Base-by-base conservation (phyloP, 768 basidiomycete genomes). In the Asterophora lycoperdoides region DNA sequence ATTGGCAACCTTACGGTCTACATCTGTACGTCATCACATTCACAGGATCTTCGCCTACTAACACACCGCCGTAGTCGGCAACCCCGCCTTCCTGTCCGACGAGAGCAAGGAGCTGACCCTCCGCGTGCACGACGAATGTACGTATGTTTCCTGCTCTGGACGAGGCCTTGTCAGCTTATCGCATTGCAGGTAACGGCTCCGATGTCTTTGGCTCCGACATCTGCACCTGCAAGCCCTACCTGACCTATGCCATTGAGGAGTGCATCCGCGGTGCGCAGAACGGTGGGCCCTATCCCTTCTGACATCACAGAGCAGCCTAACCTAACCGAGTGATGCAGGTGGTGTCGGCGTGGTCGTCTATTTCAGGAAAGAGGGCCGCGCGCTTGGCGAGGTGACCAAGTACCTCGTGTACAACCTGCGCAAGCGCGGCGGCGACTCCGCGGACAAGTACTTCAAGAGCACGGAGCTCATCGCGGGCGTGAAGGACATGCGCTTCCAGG, bases 321-420 rank as follows among this genome's bases (percentile, higher is more conserved):
- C 6, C 37, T 28, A 11, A 45, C 20, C 11, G n/a, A 33, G 13
- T 34, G 18, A 26, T 18, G 23, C 41, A 60, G 91, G 90, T 3
- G 95, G 95, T 19, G 91, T 96, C 19, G 95, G 95, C 15, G 78
- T 93, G 20, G 89, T 95, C 14, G 84, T 94, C 8, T 97, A 97
- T 68, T 94, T 95, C 79, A 77, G 93, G 47, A 93, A 95, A 63
- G 92, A 95, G 66, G 93, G 93, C 9, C 79, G 94, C 35, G 92
- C 92, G 0, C 74, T 97, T 1, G 94, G 94, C 2, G 94, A 97
- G 66, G 93, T 95, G 10, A 92, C 90, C 38, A 93, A 92, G 81
- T 92, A 93, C 67, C 80, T 95, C 40, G 94, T 97, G 6, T 98
- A 98, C 68, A 98, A 98, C 70, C 79, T 93, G 8, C 86, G 95